These are phyloP conservation scores for Ustulina deusta DNA, from an alignment of 2,329 filamentous ascomycete species.

Conservation along the genomic window DNA sequence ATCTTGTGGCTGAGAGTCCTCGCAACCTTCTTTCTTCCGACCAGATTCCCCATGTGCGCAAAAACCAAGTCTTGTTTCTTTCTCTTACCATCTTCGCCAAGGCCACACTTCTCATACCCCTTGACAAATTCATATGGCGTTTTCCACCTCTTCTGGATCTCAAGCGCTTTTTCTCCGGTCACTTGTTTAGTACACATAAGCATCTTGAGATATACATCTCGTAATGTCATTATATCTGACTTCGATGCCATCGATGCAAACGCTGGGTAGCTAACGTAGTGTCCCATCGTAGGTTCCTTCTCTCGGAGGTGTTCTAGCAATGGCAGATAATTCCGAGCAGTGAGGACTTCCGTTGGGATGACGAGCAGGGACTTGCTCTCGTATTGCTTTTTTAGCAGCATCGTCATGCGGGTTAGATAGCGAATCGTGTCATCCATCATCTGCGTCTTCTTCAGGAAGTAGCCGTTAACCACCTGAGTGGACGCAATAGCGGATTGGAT, in stretches of 20 bases:
- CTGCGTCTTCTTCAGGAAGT: slow-evolving; percentile 80
- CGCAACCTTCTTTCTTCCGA: slow-evolving; percentile 76
- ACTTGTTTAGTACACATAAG: slow-evolving; percentile 83
- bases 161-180: slow-evolving; percentile 81
- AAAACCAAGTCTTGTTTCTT: slow-evolving; percentile 71
- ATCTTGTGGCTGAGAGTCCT: slow-evolving; percentile 75
- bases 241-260: slow-evolving; percentile 81
- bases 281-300: slow-evolving; percentile 62
- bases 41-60: slow-evolving; percentile 65
- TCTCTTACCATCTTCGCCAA: slow-evolving; percentile 63
- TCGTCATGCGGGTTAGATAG: slow-evolving; percentile 80
- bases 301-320: slow-evolving; percentile 70
- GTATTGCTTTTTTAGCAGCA: slow-evolving; percentile 74
- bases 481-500: slow-evolving; percentile 80
- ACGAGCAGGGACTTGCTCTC: slow-evolving; percentile 68
- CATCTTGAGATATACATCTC: slow-evolving; percentile 86
- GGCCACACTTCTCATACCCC: slow-evolving; percentile 70
- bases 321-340: slow-evolving; percentile 73
- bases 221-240: slow-evolving; percentile 77
- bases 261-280: slow-evolving; percentile 75
- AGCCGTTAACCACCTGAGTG: slow-evolving; percentile 82
- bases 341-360: slow-evolving; percentile 74
- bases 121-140: slow-evolving; percentile 79
- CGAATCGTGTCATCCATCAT: slow-evolving; percentile 82
- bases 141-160: slow-evolving; percentile 82